These are phyloP conservation scores for Cladophialophora yegresii DNA, from an alignment of 2,329 filamentous ascomycete genomes.

Conservation along the genomic window DNA sequence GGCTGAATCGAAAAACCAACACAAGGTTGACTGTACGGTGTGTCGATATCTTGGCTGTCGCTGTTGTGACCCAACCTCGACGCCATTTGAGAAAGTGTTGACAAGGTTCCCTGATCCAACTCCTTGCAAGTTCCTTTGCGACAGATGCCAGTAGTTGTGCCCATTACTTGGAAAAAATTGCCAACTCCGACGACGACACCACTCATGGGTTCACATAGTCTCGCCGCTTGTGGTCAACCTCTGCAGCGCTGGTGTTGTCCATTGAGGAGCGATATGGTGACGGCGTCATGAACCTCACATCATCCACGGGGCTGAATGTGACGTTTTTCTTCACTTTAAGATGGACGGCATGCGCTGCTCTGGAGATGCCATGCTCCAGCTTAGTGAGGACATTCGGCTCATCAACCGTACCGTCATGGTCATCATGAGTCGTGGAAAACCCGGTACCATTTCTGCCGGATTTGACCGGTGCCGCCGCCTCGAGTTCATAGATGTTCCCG, in stretches of 20 bases:
- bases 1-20: too few relatives aligned
- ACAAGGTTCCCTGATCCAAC: too few relatives aligned
- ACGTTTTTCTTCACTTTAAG: conserved; percentile 20
- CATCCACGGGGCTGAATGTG: conserved; percentile 17
- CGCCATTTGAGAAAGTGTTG: too few relatives aligned
- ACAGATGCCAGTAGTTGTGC: too few relatives aligned
- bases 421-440: neutral
- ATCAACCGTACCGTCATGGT: neutral
- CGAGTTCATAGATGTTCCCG: conserved; percentile 9
- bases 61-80: too few relatives aligned
- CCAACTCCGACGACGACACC: neutral
- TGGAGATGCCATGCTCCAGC: conserved; percentile 7
- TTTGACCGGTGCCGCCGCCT: neutral
- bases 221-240: neutral
- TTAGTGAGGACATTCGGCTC: conserved; percentile 1
- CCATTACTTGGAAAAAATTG: neutral
- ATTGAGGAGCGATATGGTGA: conserved; percentile 3
- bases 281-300: conserved; percentile 20
- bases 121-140: too few relatives aligned
- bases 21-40: too few relatives aligned
- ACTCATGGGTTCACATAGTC: neutral
- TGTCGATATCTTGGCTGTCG: too few relatives aligned
- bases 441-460: conserved; percentile 1
- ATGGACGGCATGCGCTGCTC: conserved; percentile 13
- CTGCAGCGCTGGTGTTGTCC: neutral